A percentile compares a stretch with the other conserved stretches of the same genome.
phyloP scores from a whole-genome alignment of 192 early-diverging fungal species.

The Coemansia sp. region DNA sequence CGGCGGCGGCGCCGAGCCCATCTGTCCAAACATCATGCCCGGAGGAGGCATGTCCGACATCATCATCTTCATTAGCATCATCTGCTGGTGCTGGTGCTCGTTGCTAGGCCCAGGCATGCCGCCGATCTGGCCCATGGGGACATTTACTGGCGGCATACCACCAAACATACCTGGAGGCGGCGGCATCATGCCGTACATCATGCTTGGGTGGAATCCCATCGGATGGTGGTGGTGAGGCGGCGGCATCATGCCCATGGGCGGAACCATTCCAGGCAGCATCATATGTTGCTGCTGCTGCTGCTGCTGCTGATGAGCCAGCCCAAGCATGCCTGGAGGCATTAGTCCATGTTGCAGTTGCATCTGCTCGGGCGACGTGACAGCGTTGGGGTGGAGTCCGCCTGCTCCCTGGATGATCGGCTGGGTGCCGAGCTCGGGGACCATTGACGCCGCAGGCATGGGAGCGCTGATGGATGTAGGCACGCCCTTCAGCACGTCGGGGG shows the following conservation, averaged over 20 bases:
- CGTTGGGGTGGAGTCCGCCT: not conserved
- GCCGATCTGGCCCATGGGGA: slow-evolving; percentile 32
- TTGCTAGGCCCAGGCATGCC: slow-evolving; percentile 19
- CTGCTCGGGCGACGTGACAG: slow-evolving; percentile 6
- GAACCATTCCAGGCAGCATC: slow-evolving; percentile 41
- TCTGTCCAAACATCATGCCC: slow-evolving; percentile 39
- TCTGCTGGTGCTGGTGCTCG: slow-evolving; percentile 31
- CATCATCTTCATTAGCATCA: slow-evolving; percentile 48
- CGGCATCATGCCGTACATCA: slow-evolving; percentile 56
- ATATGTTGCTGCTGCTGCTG: slow-evolving; percentile 34
- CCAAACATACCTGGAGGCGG: slow-evolving; percentile 43
- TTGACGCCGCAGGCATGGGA: not conserved
- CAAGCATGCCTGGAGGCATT: slow-evolving; percentile 26
- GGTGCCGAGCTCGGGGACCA: not conserved
- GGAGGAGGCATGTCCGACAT: slow-evolving; percentile 39
- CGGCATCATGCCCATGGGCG: slow-evolving; percentile 47
- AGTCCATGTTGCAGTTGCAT: slow-evolving; percentile 31
- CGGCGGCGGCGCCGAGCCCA: slow-evolving; percentile 21
- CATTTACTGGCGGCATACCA: slow-evolving; percentile 25
- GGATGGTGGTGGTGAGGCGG: slow-evolving; percentile 6
- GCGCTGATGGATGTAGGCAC: not conserved
- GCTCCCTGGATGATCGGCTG: slow-evolving; percentile 8
- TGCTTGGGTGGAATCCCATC: slow-evolving; percentile 46
- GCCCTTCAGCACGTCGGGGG: slow-evolving; percentile 1
- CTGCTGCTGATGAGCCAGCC: slow-evolving; percentile 23